Evolutionary conservation across 106 monocot species (phyloP).

Genomic region (Xerophyta viscosa): DNA sequence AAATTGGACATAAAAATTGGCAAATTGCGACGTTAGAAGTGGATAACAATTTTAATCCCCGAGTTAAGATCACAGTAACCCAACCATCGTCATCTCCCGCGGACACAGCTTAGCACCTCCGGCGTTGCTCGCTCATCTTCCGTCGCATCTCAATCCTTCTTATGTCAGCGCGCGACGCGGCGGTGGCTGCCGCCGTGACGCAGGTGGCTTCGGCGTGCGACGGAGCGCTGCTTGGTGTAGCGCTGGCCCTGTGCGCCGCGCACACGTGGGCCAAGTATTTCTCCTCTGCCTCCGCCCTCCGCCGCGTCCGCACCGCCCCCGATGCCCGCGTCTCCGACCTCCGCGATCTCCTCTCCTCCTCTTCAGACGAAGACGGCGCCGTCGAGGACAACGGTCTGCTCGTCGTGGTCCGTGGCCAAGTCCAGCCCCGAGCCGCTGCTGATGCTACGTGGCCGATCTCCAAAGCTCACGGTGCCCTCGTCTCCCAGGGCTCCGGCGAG

Average conservation of each 20-base stretch:
- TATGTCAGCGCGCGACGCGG: background rate
- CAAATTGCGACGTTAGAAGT: too few relatives aligned
- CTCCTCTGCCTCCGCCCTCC: constrained; percentile 8
- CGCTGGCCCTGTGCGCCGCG: constrained; percentile 10
- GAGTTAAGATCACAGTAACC: too few relatives aligned
- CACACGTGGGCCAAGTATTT: background rate
- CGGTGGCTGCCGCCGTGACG: background rate
- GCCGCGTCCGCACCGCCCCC: constrained; percentile 8
- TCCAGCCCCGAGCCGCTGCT: background rate
- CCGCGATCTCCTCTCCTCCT: constrained; percentile 1
- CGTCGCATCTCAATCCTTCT: too few relatives aligned
- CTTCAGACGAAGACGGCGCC: background rate
- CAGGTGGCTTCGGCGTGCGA: background rate
- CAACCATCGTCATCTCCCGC: too few relatives aligned
- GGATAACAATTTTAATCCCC: too few relatives aligned
- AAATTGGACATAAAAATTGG: too few relatives aligned
- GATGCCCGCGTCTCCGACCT: background rate
- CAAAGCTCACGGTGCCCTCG: too few relatives aligned
- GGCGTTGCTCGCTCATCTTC: too few relatives aligned
- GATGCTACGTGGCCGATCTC: background rate
- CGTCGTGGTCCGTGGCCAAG: background rate
- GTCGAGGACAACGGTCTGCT: background rate
- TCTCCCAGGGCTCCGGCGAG: background rate
- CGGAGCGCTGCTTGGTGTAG: background rate
- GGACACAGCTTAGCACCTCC: too few relatives aligned